Percentiles rank a stretch among this genome's conserved stretches.
Conservation (phyloP, 2,329 filamentous ascomycete genomes). For the Fusarium sarcochroum region DNA sequence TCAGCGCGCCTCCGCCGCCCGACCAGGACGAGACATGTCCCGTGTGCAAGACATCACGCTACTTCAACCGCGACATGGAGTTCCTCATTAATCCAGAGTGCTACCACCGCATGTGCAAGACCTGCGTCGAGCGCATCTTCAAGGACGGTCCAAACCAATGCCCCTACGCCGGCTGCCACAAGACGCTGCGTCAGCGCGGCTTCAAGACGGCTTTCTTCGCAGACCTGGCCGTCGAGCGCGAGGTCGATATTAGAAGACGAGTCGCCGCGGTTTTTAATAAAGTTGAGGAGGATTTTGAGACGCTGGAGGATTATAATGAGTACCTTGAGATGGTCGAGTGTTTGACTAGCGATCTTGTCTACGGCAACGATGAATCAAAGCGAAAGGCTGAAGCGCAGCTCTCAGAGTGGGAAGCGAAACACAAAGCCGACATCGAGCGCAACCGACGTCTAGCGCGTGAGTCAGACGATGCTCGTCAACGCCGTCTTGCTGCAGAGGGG, state of each 20-base stretch:
- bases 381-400: constrained; percentile 61
- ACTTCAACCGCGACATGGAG: constrained; percentile 92
- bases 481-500: constrained; percentile 73
- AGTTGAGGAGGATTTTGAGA: constrained; percentile 90
- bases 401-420: constrained; percentile 77
- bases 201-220: constrained; percentile 93
- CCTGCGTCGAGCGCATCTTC: constrained; percentile 95
- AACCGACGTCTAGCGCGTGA: constrained; percentile 69
- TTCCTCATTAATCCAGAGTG: constrained; percentile 98
- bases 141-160: constrained; percentile 91
- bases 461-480: constrained; percentile 66
- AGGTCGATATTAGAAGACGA: constrained; percentile 89
- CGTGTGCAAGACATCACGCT: constrained; percentile 96
- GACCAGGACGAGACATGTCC: constrained; percentile 83
- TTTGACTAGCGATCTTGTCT: constrained; percentile 89
- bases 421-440: constrained; percentile 76
- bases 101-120: constrained; percentile 99
- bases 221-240: constrained; percentile 88
- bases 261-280: constrained; percentile 89
- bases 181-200: constrained; percentile 85
- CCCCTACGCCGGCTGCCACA: constrained; percentile 88
- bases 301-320: constrained; percentile 87
- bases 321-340: constrained; percentile 95
- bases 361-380: constrained; percentile 75
- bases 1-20: constrained; percentile 34